These are phyloP conservation scores for Sporothrix phasma DNA, from an alignment of 2,329 filamentous ascomycete genomes.

Conservation along the genomic window DNA sequence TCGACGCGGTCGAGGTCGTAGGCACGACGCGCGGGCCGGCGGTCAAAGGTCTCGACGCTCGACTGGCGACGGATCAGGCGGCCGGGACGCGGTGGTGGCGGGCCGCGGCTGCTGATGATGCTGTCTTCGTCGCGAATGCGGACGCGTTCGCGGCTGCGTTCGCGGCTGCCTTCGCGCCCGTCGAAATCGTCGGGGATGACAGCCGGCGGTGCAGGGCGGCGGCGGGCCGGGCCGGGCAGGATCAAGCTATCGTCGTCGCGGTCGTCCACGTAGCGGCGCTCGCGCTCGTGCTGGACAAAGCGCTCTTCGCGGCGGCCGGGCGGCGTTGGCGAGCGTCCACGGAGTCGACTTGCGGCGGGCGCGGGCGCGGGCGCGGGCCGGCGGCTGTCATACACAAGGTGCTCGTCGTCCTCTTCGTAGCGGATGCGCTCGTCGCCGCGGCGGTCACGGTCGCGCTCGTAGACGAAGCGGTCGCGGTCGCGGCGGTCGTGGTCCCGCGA, in stretches of 20 bases:
- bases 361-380: slow-evolving; percentile 21
- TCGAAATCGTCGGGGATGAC: slow-evolving; percentile 33
- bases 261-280: slow-evolving; percentile 41
- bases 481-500: slow-evolving; percentile 12
- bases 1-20: slow-evolving; percentile 12
- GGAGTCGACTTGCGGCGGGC: slow-evolving; percentile 24
- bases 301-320: slow-evolving; percentile 33
- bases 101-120: slow-evolving; percentile 19
- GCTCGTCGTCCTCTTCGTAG: slow-evolving; percentile 44
- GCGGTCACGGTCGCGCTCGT: slow-evolving; percentile 37
- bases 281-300: slow-evolving; percentile 37
- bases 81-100: slow-evolving; percentile 50
- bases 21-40: slow-evolving; percentile 42
- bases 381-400: slow-evolving; percentile 23
- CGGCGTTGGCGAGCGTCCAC: slow-evolving; percentile 26
- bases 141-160: not conserved
- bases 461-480: slow-evolving; percentile 36
- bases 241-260: slow-evolving; percentile 23
- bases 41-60: slow-evolving; percentile 83
- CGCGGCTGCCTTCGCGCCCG: slow-evolving; percentile 29
- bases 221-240: slow-evolving; percentile 21
- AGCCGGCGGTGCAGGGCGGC: slow-evolving; percentile 22
- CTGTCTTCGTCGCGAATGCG: slow-evolving; percentile 33
- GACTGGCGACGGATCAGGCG: slow-evolving; percentile 70
- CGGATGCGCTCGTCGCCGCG: slow-evolving; percentile 42